Evolutionary conservation across 805 yeast genomes (phyloP), one percentile per base, ranked within the genome.

Genomic region (Candida vartiovaarae): DNA sequence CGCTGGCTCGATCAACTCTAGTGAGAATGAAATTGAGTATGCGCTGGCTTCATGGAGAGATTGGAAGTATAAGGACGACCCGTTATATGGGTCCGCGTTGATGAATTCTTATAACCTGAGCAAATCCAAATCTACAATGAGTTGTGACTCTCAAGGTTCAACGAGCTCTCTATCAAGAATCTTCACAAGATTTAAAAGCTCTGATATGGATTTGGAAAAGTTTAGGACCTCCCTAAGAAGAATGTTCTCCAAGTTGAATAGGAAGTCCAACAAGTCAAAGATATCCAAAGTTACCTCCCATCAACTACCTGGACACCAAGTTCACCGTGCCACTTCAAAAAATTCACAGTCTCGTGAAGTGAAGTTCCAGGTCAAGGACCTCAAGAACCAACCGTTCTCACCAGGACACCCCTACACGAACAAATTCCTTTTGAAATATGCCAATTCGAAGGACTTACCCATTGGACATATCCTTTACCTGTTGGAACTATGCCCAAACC

Each of bases 11-110:
- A 49, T 44, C 26, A 35, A 26, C 29, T 45, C 29, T 15, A 5
- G n/a, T 10, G 49, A 44, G 5, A 41, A 31, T 7, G 44, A 43
- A 6, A 53, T 43, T 32, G 59, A 54, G 42, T 60, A 62, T 35
- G 74, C 80, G 2, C 63, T 75, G 40, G 95, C 95, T 0, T 83
- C 91, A 8, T 88, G 96, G 96, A 72, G 96, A 58, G 96, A 88
- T 60, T 88, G 95, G 95, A 83, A 86, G 55, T 82, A 74, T 55
- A 73, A 86, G 48, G 75, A 74, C 41, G 89, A 83, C 61, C 86
- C 91, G 1, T 60, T 84, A 32, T 82, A 82, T 56, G 69, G 74
- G 1, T 59, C 70, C 4, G 52, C 62, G 5, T 41, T 61, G 40
- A 48, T 66, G 49, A 66, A 60, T 50, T 60, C 67, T 1, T 56